Base-by-base conservation (phyloP, 495 filamentous ascomycete genomes). In the Rhypophila decipiens region DNA sequence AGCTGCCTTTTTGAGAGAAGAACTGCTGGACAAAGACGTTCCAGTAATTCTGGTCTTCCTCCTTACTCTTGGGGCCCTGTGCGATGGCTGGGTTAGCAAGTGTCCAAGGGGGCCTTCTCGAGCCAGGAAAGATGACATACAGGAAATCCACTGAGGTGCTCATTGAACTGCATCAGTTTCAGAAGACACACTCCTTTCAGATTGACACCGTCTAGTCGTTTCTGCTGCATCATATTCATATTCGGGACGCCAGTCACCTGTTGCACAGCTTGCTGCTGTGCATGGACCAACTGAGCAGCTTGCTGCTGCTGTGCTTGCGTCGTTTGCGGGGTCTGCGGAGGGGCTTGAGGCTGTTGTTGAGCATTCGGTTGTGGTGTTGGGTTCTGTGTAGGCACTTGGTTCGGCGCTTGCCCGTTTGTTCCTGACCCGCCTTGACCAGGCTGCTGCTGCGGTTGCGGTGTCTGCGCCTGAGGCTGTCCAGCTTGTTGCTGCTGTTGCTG, bases 1-100 rank as follows among this genome's bases (percentile, higher is more conserved):
- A 79, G 18, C 83, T 77, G 24, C 86, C 86, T 5, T 73, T 75
- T 0, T 73, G 73, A 0, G 87, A 81, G 65, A 90, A 95, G 68
- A 87, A 90, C 33, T 68, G 74, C 20, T 82, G 77, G 12, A 91
- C 86, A 54, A 94, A 90, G 10, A 54, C 48, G 46, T 84, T 73
- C 89, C 90, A 96, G 46, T 85, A 85, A 2, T 58, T 29, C 2
- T 90, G 58, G 56, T 86, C 83, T 24, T 81, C 79, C n/a, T n/a
- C n/a, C 31, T 73, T 67, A 54, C 76, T 70, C 33, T 76, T 78
- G 12, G 69, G 65, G 27, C 68, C 75, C 77, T 86, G 61, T 24
- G 39, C 27, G 24, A 7, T 18, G 17, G 35, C 39, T 5, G 46
- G 37, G 39, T 63, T 21, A 64, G 53, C 20, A n/a, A 22, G 21